Conservation (phyloP, 192 early-diverging fungal genomes). For the Endogone sp. region DNA sequence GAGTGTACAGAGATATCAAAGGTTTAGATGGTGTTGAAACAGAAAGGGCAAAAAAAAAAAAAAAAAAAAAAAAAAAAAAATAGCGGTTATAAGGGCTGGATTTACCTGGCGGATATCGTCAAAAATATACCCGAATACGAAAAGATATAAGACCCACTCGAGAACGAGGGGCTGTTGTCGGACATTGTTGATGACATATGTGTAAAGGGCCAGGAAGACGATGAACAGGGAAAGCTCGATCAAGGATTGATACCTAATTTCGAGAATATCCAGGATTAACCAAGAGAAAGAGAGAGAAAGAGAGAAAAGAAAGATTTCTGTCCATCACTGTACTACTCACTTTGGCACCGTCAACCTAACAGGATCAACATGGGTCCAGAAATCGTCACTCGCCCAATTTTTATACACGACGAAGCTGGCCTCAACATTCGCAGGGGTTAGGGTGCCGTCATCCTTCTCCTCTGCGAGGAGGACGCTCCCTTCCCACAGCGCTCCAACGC, state of each 20-base stretch:
- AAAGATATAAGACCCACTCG: constrained; percentile 24
- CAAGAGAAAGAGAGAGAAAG: too few relatives aligned
- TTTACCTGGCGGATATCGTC: constrained; percentile 34
- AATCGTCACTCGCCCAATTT: not conserved
- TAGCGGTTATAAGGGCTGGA: not conserved
- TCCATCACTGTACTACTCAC: constrained; percentile 7
- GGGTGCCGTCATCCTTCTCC: constrained; percentile 21
- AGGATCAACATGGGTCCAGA: constrained; percentile 30
- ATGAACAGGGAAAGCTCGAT: constrained; percentile 11
- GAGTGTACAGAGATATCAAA: not conserved
- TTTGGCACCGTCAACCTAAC: constrained; percentile 32
- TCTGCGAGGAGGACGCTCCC: constrained; percentile 26
- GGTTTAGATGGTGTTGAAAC: constrained; percentile 1
- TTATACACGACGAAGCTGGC: constrained; percentile 21
- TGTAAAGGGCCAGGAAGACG: constrained; percentile 25
- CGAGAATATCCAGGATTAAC: too few relatives aligned
- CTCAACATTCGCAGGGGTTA: constrained; percentile 23
- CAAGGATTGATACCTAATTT: not conserved
- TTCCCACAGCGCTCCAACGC: constrained; percentile 36
- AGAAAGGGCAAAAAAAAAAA: too few relatives aligned
- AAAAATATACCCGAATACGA: constrained; percentile 31
- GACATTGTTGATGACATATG: constrained; percentile 26
- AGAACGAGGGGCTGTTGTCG: constrained; percentile 5
- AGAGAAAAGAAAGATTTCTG: not conserved
- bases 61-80: not conserved